Base-by-base conservation (phyloP, 805 yeast genomes). In the Huiozyma sinensis region DNA sequence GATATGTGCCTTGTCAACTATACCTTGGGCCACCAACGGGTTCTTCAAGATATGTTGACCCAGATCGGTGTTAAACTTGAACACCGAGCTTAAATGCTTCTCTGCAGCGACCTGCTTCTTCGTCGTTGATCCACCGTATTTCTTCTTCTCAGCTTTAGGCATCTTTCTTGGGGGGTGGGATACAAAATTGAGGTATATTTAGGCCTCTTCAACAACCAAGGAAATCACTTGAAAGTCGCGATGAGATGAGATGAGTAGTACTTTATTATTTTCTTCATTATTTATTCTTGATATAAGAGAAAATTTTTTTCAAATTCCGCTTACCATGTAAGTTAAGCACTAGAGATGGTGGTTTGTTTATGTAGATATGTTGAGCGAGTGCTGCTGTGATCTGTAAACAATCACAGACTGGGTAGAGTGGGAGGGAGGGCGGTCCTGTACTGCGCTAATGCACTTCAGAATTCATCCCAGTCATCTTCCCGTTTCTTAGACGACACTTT, bases 1-100 rank as follows among this genome's bases (percentile, higher is more conserved):
- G 44, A 92, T 83, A 34, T 79, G 83, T 1, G 98, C 97, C 59
- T 90, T 90, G 62, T 92, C 97, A 12, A 92, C 98, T 62, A 92
- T 92, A 11, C 97, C 97, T 63, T 92, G 97, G 6, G 98, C 97
- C 29, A 92, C 92, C 44, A 89, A 71, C 1, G 98, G 98, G 61
- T 92, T 92, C 60, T 92, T 92, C 60, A 92, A 73, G 51, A 92
- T 88, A 71, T 92, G 98, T 69, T 92, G 98, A 50, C 98, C 98
- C 44, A 92, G 72, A 58, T 86, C 92, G 11, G 97, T 92, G 66
- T 92, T 92, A 77, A 92, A 89, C 61, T 92, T 92, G 76, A 92
- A 92, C 33, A 92, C 96, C 2, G 86, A 78, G 42, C 54, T 53
- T 62, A 81, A 66, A 60, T 79, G 85, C 50, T 78, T 79, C 43